phyloP scores from a whole-genome alignment of 495 filamentous ascomycete genomes.

The Lepraria neglecta region DNA sequence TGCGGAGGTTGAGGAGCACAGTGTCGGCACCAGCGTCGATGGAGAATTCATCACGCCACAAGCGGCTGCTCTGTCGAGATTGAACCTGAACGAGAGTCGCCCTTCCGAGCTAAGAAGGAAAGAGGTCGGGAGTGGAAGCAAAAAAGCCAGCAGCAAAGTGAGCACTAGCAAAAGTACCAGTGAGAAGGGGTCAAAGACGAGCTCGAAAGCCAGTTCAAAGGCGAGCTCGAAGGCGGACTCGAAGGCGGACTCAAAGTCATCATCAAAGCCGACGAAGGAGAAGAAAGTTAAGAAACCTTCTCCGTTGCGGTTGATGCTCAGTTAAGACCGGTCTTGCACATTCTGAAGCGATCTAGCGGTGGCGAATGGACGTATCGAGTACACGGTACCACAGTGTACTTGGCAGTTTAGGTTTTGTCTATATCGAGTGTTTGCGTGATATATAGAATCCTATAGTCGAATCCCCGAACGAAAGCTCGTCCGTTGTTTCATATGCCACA shows the following conservation, averaged over 20 bases:
- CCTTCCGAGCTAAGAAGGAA: slow-evolving; percentile 22
- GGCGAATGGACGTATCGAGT: too few relatives aligned
- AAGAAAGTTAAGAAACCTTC: slow-evolving; percentile 28
- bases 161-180: slow-evolving; percentile 19
- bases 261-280: slow-evolving; percentile 31
- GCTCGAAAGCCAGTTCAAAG: slow-evolving; percentile 26
- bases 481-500: too few relatives aligned
- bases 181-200: slow-evolving; percentile 21
- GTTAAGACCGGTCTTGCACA: neutral
- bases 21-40: slow-evolving; percentile 64
- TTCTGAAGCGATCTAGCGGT: neutral
- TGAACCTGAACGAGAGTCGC: slow-evolving; percentile 40
- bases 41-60: slow-evolving; percentile 79
- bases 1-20: slow-evolving; percentile 55
- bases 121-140: slow-evolving; percentile 17
- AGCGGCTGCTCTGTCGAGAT: slow-evolving; percentile 56
- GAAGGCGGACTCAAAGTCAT: slow-evolving; percentile 27
- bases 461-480: too few relatives aligned
- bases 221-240: slow-evolving; percentile 22
- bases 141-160: slow-evolving; percentile 11
- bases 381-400: too few relatives aligned
- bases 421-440: too few relatives aligned
- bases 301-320: slow-evolving; percentile 28
- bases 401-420: too few relatives aligned
- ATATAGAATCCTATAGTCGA: too few relatives aligned